Evolutionary conservation across 1,284 basidiomycete genomes (phyloP), one percentile per base, ranked within the genome.

Genomic region (Sphaerobolus stellatus): DNA sequence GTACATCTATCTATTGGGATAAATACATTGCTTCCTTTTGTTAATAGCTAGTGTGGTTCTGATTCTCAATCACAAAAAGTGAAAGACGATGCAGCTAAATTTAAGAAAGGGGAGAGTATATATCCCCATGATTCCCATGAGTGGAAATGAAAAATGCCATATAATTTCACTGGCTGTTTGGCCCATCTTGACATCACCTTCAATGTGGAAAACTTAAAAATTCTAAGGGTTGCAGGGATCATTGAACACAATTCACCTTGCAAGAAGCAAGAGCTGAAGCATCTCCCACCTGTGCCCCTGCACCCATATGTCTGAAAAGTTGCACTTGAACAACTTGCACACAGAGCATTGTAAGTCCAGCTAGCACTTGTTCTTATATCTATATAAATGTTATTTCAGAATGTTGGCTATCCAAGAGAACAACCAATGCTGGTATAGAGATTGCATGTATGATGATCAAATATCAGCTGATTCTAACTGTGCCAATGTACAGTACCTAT

Each of bases 281-380:
- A 64, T 4, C 28, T 61, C 2, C 71, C 71, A 2, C 34, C 62
- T 1, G 56, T 70, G 13, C 66, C 69, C 3, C 54, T 72, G 3
- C 68, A 71, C 59, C 61, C 61, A 9, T 61, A 65, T 55, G 70
- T 73, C 2, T 62, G 62, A 25, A 59, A 64, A 29, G 52, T 66
- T 16, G 68, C 69, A 1, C 24, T 71, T 9, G 34, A 57, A 6
- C 70, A 70, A 46, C 56, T 72, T 3, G 49, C 48, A 20, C 51
- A 58, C 34, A 67, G 65, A 28, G 62, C 61, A 18, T 64, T 51
- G 63, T 61, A 31, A n/a, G 29, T 27, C 13, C 36, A 44, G 11
- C 27, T 7, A 28, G 14, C 28, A 34, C n/a, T 13, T 5, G 6
- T 45, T 11, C 9, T 53, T 49, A 41, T 27, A 54, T 54, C 33